Conservation (phyloP, 352 stramenopile genomes). For the Phytophthora sansomeana region DNA sequence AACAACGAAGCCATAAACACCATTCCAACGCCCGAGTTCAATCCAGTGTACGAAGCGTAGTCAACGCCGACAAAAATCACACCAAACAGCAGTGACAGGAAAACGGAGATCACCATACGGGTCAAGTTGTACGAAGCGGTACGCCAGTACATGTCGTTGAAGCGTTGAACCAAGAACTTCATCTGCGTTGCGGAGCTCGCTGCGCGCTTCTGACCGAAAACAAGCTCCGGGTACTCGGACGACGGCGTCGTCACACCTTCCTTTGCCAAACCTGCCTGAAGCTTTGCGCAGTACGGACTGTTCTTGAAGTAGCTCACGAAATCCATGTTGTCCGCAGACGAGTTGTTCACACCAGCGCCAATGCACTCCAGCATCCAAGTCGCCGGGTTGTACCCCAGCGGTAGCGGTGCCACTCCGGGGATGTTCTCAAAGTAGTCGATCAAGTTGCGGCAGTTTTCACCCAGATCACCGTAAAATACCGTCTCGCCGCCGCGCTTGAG, state of each 20-base stretch:
- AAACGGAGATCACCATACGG: slow-evolving; percentile 59
- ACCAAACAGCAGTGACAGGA: slow-evolving; percentile 77
- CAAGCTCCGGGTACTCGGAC: slow-evolving; percentile 26
- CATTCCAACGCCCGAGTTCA: slow-evolving; percentile 61
- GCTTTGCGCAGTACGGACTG: slow-evolving; percentile 16
- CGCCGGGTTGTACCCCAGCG: slow-evolving; percentile 48
- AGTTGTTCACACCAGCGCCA: slow-evolving; percentile 54
- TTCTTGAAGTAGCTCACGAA: slow-evolving; percentile 39
- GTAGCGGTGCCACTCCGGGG: slow-evolving; percentile 20
- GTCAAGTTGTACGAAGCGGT: slow-evolving; percentile 77
- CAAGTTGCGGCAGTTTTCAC: slow-evolving; percentile 37
- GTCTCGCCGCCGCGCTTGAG: slow-evolving; percentile 53
- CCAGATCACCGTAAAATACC: slow-evolving; percentile 51
- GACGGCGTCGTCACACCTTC: slow-evolving; percentile 36
- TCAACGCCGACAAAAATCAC: slow-evolving; percentile 59
- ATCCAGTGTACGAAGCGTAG: slow-evolving; percentile 39
- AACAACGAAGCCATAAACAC: slow-evolving; percentile 83
- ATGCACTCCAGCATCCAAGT: slow-evolving; percentile 47
- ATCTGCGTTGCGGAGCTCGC: slow-evolving; percentile 32
- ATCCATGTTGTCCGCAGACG: slow-evolving; percentile 22
- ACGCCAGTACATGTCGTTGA: slow-evolving; percentile 49
- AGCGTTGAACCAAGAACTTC: slow-evolving; percentile 39
- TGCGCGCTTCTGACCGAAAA: slow-evolving; percentile 42
- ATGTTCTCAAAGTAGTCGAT: slow-evolving; percentile 51
- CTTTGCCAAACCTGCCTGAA: slow-evolving; percentile 19